Percentiles rank a stretch among this genome's conserved stretches.
Evolutionary conservation across 148 eudicot genomes (phyloP).

Genomic region (Silene latifolia): DNA sequence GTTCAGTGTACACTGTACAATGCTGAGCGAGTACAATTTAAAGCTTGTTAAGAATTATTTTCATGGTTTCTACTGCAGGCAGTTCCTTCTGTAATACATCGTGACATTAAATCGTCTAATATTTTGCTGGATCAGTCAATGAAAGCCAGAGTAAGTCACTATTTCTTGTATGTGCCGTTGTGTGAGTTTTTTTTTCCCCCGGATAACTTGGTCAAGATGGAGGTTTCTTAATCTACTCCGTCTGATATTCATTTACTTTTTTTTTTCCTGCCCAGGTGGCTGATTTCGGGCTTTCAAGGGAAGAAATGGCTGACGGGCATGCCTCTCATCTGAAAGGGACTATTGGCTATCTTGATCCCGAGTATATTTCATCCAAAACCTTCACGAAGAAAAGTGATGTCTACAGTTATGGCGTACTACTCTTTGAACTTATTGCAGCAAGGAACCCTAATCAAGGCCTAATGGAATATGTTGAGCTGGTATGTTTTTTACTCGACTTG

Average conservation of each 20-base stretch:
- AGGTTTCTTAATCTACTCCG: background rate
- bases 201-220: background rate
- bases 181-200: background rate
- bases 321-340: slow-evolving; percentile 75
- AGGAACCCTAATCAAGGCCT: slow-evolving; percentile 90
- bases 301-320: slow-evolving; percentile 63
- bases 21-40: background rate
- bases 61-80: slow-evolving; percentile 43
- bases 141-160: slow-evolving; percentile 78
- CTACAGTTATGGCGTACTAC: slow-evolving; percentile 87
- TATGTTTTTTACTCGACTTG: slow-evolving; percentile 27
- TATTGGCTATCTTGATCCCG: slow-evolving; percentile 95
- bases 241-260: background rate
- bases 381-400: slow-evolving; percentile 96
- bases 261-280: slow-evolving; percentile 50
- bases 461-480: slow-evolving; percentile 87
- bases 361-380: slow-evolving; percentile 76
- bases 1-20: background rate
- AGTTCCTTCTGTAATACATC: slow-evolving; percentile 89
- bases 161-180: background rate
- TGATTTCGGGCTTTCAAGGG: slow-evolving; percentile 96
- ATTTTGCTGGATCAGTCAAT: slow-evolving; percentile 93
- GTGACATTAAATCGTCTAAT: slow-evolving; percentile 95
- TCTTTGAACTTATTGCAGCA: slow-evolving; percentile 87
- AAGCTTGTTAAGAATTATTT: background rate